Base-by-base conservation (phyloP, 2,329 filamentous ascomycete species). In the Knufia petricola region DNA sequence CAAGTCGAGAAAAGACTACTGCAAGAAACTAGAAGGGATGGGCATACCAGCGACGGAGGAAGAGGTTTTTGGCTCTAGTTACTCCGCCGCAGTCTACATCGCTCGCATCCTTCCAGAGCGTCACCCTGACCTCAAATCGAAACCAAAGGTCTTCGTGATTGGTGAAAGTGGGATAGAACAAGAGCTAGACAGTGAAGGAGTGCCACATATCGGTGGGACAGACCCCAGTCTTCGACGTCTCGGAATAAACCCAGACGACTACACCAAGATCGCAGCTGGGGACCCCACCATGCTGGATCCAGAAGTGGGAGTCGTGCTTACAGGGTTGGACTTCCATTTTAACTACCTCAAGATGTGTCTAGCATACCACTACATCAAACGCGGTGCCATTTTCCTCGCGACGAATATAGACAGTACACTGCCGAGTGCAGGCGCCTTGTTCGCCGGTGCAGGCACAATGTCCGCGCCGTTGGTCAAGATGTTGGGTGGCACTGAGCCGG, bases 31-130 rank as follows among this genome's bases (percentile, higher is more conserved):
- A 52, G 79, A 84, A 40, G 71, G 71, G 47, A 76, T 95, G 64
- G 85, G 84, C 40, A 95, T 98, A 60, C 82, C 84, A 28, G 43
- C 38, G 24, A 50, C 36, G 7, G 56, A 80, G 75, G 87, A 96
- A 63, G 92, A 98, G 70, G 85, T 98, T 57, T 98, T 98, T 64
- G 88, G 87, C 53, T 95, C 90, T 7, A 85, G 89, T 32, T 98
- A 98, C 76, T 94, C 87, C 56, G 82, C 92, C 34, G 86, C 90
- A 54, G 83, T 98, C 64, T 98, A 98, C 74, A 95, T 98, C 63
- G 84, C 87, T 8, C 85, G 89, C 56, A 95, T 98, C 66, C 78
- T 98, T 58, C 55, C 58, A 2, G 47, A 55, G 15, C 37, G 52
- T 8, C 51, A 56, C 17, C 54, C 55, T 9, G 45, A 59, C 20